Percentiles rank a stretch among this genome's conserved stretches.
Evolutionary conservation across 495 filamentous ascomycete genomes (phyloP).

Genomic region (Cladorrhinum samala): DNA sequence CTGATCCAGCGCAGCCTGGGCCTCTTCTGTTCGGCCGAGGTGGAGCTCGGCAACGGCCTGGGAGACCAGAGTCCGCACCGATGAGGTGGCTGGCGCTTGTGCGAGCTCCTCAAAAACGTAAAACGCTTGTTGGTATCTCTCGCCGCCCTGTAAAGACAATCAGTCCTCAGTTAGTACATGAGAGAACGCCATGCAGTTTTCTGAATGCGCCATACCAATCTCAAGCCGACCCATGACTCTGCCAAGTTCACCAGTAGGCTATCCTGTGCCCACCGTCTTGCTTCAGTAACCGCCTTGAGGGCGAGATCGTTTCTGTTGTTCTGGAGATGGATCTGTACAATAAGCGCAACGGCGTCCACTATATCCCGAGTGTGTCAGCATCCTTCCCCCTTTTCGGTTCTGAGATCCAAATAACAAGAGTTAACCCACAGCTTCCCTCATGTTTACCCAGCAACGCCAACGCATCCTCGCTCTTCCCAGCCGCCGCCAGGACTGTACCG

Average conservation of each 20-base stretch:
- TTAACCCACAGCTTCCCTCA: conserved; percentile 74
- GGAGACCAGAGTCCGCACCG: conserved; percentile 62
- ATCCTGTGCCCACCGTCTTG: conserved; percentile 93
- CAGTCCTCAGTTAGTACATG: not conserved
- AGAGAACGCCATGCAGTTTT: too few species aligned
- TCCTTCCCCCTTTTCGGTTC: not conserved
- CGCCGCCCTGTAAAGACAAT: conserved; percentile 62
- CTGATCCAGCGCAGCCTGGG: conserved; percentile 75
- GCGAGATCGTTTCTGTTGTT: conserved; percentile 89
- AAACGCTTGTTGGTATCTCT: conserved; percentile 94
- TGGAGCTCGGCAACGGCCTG: conserved; percentile 93
- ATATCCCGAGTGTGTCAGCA: not conserved
- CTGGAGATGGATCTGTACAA: conserved; percentile 83
- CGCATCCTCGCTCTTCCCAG: conserved; percentile 77
- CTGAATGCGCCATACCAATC: conserved; percentile 56
- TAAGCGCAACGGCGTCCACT: conserved; percentile 63
- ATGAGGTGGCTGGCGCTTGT: conserved; percentile 67
- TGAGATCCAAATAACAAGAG: not conserved
- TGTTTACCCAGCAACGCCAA: conserved; percentile 71
- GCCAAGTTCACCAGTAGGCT: conserved; percentile 88
- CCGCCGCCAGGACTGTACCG: conserved; percentile 69
- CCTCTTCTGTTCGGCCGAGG: conserved; percentile 81
- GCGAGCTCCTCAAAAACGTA: conserved; percentile 98
- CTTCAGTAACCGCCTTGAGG: conserved; percentile 79
- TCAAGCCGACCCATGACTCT: conserved; percentile 88